A percentile compares a stretch with the other conserved stretches of the same genome.
phyloP scores from a whole-genome alignment of 805 yeast species.

The Millerago galiae region DNA sequence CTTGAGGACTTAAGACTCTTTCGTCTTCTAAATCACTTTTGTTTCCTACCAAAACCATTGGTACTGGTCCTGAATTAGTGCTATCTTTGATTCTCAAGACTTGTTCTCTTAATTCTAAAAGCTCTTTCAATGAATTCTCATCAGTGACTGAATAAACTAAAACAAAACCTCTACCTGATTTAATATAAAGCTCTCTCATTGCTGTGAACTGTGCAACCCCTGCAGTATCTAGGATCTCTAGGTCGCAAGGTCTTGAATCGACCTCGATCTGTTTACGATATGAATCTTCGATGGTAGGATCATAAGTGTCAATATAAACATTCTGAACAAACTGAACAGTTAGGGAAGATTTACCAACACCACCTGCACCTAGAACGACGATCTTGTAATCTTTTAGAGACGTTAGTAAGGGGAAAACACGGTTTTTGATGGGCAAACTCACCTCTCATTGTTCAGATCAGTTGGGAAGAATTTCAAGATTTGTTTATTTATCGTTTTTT shows the following conservation, averaged over 20 bases:
- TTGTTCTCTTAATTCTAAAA: conserved; percentile 75
- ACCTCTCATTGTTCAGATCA: conserved; percentile 12
- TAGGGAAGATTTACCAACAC: conserved; percentile 92
- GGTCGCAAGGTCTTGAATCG: conserved; percentile 79
- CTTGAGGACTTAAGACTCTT: conserved; percentile 70
- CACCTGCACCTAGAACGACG: conserved; percentile 94
- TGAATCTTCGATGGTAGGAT: conserved; percentile 96
- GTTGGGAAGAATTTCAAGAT: too few species aligned
- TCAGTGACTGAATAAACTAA: conserved; percentile 83
- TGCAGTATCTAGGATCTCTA: conserved; percentile 88
- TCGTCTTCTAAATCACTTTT: conserved; percentile 79
- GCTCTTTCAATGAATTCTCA: conserved; percentile 67
- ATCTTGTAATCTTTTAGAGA: conserved; percentile 61
- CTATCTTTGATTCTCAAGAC: conserved; percentile 78
- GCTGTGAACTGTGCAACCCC: conserved; percentile 96
- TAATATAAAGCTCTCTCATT: conserved; percentile 84
- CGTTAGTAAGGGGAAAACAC: conserved; percentile 4
- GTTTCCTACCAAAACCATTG: conserved; percentile 88
- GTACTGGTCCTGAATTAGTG: conserved; percentile 43
- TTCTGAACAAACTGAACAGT: conserved; percentile 92
- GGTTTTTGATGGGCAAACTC: not conserved
- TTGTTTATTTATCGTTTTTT: not conserved
- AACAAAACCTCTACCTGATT: conserved; percentile 85
- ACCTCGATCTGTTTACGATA: conserved; percentile 84
- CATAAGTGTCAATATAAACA: conserved; percentile 83